These are phyloP conservation scores for Phytopythium vexans DNA, from an alignment of 352 stramenopile genomes.

Conservation along the genomic window DNA sequence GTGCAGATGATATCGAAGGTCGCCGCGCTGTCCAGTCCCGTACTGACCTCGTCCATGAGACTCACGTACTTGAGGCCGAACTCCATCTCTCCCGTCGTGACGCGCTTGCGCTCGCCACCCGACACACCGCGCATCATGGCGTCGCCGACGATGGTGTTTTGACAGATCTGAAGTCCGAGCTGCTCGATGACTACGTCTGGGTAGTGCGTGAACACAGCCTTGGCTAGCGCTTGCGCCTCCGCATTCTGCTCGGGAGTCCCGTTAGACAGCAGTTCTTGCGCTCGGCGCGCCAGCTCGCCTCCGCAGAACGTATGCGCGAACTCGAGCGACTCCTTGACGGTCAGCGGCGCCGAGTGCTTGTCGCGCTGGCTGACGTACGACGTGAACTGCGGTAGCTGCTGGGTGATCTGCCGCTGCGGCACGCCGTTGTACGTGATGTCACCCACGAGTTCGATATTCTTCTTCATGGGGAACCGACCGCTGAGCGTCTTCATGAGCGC, in stretches of 20 bases:
- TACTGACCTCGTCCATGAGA: conserved; percentile 80
- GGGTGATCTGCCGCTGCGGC: conserved; percentile 17
- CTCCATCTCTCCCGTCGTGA: conserved; percentile 85
- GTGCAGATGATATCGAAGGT: conserved; percentile 46
- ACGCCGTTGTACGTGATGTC: conserved; percentile 50
- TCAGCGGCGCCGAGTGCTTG: conserved; percentile 80
- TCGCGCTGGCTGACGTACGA: conserved; percentile 60
- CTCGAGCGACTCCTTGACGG: conserved; percentile 31
- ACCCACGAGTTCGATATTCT: conserved; percentile 30
- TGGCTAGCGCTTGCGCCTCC: conserved; percentile 12
- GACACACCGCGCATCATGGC: conserved; percentile 62
- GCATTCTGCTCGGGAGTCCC: conserved; percentile 29
- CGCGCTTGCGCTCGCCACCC: conserved; percentile 86
- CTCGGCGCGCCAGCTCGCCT: conserved; percentile 22
- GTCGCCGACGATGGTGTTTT: conserved; percentile 59
- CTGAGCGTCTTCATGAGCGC: conserved; percentile 33
- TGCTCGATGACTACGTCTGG: conserved; percentile 40
- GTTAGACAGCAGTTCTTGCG: conserved; percentile 37
- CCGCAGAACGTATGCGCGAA: conserved; percentile 75
- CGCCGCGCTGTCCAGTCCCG: conserved; percentile 54
- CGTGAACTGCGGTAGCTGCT: conserved; percentile 33
- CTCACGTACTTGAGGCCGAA: conserved; percentile 70
- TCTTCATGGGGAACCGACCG: conserved; percentile 39
- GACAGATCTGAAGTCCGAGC: conserved; percentile 37
- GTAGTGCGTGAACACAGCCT: conserved; percentile 26